A percentile compares a stretch with the other conserved stretches of the same genome.
These are phyloP conservation scores for Exophiala xenobiotica DNA, from an alignment of 2,329 filamentous ascomycete genomes.

Conservation along the genomic window DNA sequence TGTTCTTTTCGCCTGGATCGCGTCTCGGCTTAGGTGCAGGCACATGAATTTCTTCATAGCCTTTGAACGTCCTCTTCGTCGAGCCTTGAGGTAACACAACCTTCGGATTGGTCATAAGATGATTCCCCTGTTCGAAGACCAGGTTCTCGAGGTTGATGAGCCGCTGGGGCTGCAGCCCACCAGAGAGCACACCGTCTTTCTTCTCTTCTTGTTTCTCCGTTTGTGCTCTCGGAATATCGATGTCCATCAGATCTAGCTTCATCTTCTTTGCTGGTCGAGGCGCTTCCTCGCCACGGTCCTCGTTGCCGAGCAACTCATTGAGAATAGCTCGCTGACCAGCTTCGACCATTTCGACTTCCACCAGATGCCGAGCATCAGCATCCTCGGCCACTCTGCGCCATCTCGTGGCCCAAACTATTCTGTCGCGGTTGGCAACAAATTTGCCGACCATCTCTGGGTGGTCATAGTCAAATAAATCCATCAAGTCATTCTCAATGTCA, in stretches of 20 bases:
- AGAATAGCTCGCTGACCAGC: constrained; percentile 84
- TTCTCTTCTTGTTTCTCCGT: constrained; percentile 55
- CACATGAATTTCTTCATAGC: constrained; percentile 97
- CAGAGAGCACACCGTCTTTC: constrained; percentile 68
- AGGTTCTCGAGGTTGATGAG: constrained; percentile 93
- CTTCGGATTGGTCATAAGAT: constrained; percentile 98
- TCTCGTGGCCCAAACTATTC: constrained; percentile 91
- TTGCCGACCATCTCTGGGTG: constrained; percentile 90
- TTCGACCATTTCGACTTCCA: constrained; percentile 89
- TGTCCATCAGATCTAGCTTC: constrained; percentile 80
- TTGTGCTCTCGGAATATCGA: constrained; percentile 68
- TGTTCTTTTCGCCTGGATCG: constrained; percentile 75
- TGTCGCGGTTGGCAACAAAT: constrained; percentile 86
- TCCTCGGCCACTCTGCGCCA: constrained; percentile 80
- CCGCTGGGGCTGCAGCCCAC: constrained; percentile 81
- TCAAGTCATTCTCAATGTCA: constrained; percentile 96
- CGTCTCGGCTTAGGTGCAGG: constrained; percentile 85
- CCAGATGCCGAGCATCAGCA: constrained; percentile 66
- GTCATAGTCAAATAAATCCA: constrained; percentile 97
- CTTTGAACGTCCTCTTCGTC: constrained; percentile 93
- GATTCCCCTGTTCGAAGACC: constrained; percentile 95
- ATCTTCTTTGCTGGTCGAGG: constrained; percentile 74
- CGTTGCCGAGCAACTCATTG: constrained; percentile 79
- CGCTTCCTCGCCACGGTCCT: constrained; percentile 51
- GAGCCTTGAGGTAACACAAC: constrained; percentile 92